Percentiles rank a stretch among this genome's conserved stretches.
These are phyloP conservation scores for Colletotrichum higginsianum DNA, from an alignment of 2,329 filamentous ascomycete genomes.

Conservation along the genomic window DNA sequence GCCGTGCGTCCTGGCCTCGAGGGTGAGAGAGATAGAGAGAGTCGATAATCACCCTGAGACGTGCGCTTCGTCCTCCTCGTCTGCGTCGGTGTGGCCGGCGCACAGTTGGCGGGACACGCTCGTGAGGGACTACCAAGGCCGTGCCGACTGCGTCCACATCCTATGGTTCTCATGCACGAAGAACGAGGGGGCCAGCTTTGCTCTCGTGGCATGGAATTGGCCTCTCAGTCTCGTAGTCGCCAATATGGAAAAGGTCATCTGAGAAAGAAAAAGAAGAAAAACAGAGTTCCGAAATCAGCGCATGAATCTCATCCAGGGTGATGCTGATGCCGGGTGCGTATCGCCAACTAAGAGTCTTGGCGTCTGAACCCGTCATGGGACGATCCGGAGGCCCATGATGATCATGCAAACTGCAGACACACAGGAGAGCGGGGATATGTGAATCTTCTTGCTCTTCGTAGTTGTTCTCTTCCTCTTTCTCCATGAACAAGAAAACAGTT, in stretches of 20 bases:
- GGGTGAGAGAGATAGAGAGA: neutral
- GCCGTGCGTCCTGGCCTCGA: constrained; percentile 29
- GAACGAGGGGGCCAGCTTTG: neutral
- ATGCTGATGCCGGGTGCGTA: neutral
- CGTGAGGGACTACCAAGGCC: constrained; percentile 11
- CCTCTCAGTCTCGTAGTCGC: neutral
- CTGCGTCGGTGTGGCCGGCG: neutral
- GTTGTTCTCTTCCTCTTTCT: too few species aligned
- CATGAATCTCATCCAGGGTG: constrained; percentile 8
- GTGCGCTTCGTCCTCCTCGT: constrained; percentile 18
- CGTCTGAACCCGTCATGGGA: constrained; percentile 8
- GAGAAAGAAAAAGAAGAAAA: neutral
- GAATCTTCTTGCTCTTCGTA: too few species aligned
- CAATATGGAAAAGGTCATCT: constrained; percentile 13
- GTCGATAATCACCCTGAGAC: constrained; percentile 11
- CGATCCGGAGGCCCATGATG: constrained; percentile 9
- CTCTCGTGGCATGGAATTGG: neutral
- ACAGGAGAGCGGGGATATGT: neutral
- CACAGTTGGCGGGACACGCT: constrained; percentile 20
- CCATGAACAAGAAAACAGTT: neutral
- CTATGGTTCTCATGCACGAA: neutral
- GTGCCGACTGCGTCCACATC: neutral
- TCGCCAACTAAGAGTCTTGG: constrained; percentile 12
- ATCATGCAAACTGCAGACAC: neutral
- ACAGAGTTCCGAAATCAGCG: neutral